phyloP scores from a whole-genome alignment of 257 asterid species.

The Linaria vulgaris region DNA sequence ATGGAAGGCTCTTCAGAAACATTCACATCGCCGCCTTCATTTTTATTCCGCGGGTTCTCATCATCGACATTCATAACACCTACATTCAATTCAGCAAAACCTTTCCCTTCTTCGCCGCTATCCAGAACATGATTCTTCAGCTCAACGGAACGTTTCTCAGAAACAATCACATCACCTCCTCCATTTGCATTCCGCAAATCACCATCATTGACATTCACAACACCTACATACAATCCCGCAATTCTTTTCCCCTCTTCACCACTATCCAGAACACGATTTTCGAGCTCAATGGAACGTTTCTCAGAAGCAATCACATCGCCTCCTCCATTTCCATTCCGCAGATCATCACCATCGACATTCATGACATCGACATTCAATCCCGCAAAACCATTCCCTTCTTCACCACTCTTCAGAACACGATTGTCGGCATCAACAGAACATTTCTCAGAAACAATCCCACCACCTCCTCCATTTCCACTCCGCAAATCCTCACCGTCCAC shows the following conservation, averaged over 20 bases:
- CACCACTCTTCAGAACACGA: conserved; percentile 27
- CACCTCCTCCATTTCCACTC: conserved; percentile 2
- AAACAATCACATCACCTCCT: conserved; percentile 18
- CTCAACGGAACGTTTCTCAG: conserved; percentile 19
- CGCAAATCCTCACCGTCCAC: conserved; percentile 10
- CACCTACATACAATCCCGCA: conserved; percentile 21
- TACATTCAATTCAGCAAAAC: conserved; percentile 18
- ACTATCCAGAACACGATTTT: conserved; percentile 23
- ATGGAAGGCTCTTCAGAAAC: conserved; percentile 16
- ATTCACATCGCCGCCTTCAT: conserved; percentile 20
- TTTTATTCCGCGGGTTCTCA: conserved; percentile 6
- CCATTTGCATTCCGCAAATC: conserved; percentile 5
- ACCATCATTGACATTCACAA: conserved; percentile 12
- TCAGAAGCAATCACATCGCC: conserved; percentile 22
- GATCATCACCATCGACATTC: conserved; percentile 14
- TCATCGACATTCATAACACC: conserved; percentile 17
- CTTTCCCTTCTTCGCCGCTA: conserved; percentile 26
- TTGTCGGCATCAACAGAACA: background rate
- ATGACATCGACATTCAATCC: conserved; percentile 22
- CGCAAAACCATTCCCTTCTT: conserved; percentile 23
- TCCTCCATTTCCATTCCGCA: conserved; percentile 1
- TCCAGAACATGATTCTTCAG: conserved; percentile 22
- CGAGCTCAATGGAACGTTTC: conserved; percentile 10
- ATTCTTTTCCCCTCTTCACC: conserved; percentile 26
- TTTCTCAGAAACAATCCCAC: conserved; percentile 23